These are phyloP conservation scores for Yarrowia sp. DNA, from an alignment of 805 yeast species.

Conservation along the genomic window DNA sequence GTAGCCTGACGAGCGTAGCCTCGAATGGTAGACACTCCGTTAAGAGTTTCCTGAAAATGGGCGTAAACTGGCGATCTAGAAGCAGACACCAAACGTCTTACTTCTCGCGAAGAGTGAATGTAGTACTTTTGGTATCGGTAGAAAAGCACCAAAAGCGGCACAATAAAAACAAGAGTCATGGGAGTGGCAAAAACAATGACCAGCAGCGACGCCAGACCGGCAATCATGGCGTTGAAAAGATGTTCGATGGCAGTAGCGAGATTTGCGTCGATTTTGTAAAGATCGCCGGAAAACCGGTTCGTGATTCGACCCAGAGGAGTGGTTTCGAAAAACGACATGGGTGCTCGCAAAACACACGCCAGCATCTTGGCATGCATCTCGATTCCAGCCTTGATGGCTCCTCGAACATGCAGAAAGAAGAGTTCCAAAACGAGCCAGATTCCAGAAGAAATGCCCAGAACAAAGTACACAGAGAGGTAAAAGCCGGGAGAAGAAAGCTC, in stretches of 20 bases:
- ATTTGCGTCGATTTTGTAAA: constrained; percentile 82
- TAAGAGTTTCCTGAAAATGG: constrained; percentile 74
- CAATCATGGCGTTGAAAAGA: constrained; percentile 39
- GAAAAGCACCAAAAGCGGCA: constrained; percentile 67
- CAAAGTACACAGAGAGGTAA: constrained; percentile 62
- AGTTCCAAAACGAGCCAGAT: constrained; percentile 53
- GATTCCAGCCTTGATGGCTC: constrained; percentile 31
- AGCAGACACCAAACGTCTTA: constrained; percentile 67
- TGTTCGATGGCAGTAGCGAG: constrained; percentile 40
- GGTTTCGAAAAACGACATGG: constrained; percentile 92
- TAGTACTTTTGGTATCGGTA: constrained; percentile 68
- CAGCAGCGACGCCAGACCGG: constrained; percentile 56
- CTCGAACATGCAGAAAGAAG: constrained; percentile 53
- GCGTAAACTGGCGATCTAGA: constrained; percentile 77
- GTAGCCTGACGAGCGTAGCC: constrained; percentile 69
- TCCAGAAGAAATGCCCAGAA: constrained; percentile 54
- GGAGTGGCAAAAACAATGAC: constrained; percentile 88
- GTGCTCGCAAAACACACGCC: constrained; percentile 69
- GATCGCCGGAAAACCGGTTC: constrained; percentile 86
- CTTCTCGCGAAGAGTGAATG: constrained; percentile 67
- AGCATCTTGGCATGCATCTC: constrained; percentile 72
- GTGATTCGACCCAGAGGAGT: constrained; percentile 91
- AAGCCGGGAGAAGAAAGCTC: constrained; percentile 57
- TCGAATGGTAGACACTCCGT: constrained; percentile 72
- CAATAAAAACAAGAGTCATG: constrained; percentile 66